Conservation (phyloP, 768 basidiomycete genomes). For the Mycena maculata region DNA sequence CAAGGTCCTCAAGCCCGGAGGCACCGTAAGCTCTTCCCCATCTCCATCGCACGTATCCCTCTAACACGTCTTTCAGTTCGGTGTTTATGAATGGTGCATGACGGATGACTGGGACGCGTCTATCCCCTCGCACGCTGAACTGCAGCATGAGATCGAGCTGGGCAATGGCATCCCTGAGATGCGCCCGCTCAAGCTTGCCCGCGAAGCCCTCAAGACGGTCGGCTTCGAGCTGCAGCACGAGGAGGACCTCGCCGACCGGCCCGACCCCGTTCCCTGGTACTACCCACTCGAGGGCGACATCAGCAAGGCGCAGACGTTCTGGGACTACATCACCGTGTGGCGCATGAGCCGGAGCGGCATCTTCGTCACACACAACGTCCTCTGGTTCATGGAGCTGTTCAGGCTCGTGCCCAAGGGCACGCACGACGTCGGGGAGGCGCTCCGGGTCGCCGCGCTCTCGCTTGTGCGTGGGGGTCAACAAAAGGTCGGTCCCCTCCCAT, state of each 20-base stretch:
- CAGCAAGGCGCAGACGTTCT: conserved; percentile 89
- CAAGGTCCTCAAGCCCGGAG: conserved; percentile 96
- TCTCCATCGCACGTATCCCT: background rate
- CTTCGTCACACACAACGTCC: conserved; percentile 82
- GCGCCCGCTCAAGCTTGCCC: conserved; percentile 78
- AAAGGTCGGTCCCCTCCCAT: conserved; percentile 44
- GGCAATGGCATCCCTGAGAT: conserved; percentile 99
- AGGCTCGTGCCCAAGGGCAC: conserved; percentile 94
- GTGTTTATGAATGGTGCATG: conserved; percentile 99
- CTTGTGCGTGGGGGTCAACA: conserved; percentile 86
- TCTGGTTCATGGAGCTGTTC: conserved; percentile 81
- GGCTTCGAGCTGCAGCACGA: conserved; percentile 92
- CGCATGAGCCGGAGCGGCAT: conserved; percentile 91
- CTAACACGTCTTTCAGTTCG: conserved; percentile 69
- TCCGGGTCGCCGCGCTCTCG: conserved; percentile 65
- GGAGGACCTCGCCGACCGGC: conserved; percentile 92
- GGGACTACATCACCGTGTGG: conserved; percentile 92
- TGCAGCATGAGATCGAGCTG: conserved; percentile 92
- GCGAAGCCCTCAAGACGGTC: conserved; percentile 82
- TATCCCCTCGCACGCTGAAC: conserved; percentile 86
- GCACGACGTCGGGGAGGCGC: conserved; percentile 85
- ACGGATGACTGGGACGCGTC: conserved; percentile 93
- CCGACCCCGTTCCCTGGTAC: conserved; percentile 88
- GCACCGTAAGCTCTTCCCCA: conserved; percentile 71
- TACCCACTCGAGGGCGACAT: conserved; percentile 97